Evolutionary conservation across 73 alveolate genomes (phyloP).

Genomic region (Breviolum minutum): DNA sequence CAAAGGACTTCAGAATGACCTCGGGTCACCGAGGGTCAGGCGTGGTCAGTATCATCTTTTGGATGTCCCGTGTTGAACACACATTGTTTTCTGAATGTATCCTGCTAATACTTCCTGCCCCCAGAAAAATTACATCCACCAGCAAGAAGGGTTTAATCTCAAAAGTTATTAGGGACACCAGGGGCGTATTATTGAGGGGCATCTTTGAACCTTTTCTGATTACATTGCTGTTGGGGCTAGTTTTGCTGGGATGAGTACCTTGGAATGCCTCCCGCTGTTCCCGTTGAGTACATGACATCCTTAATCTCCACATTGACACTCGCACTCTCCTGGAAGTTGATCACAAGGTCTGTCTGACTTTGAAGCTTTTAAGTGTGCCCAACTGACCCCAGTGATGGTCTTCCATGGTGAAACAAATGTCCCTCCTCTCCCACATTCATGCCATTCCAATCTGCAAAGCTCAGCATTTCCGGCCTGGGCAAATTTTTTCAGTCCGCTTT

Average conservation of each 20-base stretch:
- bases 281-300: neutral
- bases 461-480: conserved; percentile 73
- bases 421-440: conserved; percentile 50
- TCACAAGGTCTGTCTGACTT: neutral
- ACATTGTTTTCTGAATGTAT: too few relatives aligned
- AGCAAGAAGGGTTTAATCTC: neutral
- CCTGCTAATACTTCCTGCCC: neutral
- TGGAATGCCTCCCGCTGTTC: neutral
- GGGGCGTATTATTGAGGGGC: too few relatives aligned
- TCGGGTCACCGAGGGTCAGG: neutral
- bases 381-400: too few relatives aligned
- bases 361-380: too few relatives aligned
- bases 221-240: too few relatives aligned
- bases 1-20: conserved; percentile 73
- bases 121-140: neutral
- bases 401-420: neutral
- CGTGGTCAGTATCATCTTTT: too few relatives aligned
- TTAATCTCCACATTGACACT: conserved; percentile 16
- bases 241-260: neutral
- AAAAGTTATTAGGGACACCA: too few relatives aligned
- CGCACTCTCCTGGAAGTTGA: neutral
- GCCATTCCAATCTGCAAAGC: conserved; percentile 85
- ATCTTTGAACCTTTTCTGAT: neutral
- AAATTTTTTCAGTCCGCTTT: neutral
- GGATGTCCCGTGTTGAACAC: neutral